Evolutionary conservation across 441 rosid species (phyloP), one percentile per base, ranked within the genome.

Genomic region (Brassica hybrid): DNA sequence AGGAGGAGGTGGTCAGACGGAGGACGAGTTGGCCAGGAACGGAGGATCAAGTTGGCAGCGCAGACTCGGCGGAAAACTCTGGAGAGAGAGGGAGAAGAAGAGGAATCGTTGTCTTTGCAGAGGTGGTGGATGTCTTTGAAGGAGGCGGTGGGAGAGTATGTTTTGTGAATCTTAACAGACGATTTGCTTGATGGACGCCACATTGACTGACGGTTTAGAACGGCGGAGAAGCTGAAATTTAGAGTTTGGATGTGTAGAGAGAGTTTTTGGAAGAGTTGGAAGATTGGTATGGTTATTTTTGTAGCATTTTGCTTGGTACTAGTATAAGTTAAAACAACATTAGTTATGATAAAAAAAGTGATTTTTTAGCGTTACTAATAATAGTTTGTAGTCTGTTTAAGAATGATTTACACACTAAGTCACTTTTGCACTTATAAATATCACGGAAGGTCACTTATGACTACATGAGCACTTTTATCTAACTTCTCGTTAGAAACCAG

Each of bases 151-250:
- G 81, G 79, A n/a, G 86, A 63, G 25, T 43, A 70, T 4, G 77
- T 77, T 80, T 78, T 80, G 85, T 79, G 89, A 82, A 86, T 78
- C 79, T 81, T 84, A 25, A 83, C 86, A 59, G 87, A 74, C 52
- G 93, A 73, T 84, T 85, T 85, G 16, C 77, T 79, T 86, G 88
- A 83, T 85, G 87, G 85, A 82, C 90, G 89, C 96, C 96, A 91
- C 96, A 91, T 91, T 80, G 90, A 84, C 80, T 83, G 32, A 5
- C 32, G 32, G 80, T 71, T 76, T 63, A 73, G 63, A 64, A 67
- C 54, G 76, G 72, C 54, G 80, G 72, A 41, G 61, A 2, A 3
- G 32, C 32, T 27, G 32, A 27, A 27, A 65, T 45, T 50, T 66
- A 58, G 72, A 32, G 76, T 70, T 60, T 13, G 19, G 73, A 18